Percentiles rank a stretch among this genome's conserved stretches.
Evolutionary conservation across 306 rosid species (phyloP).

Genomic region (Rosa persica): DNA sequence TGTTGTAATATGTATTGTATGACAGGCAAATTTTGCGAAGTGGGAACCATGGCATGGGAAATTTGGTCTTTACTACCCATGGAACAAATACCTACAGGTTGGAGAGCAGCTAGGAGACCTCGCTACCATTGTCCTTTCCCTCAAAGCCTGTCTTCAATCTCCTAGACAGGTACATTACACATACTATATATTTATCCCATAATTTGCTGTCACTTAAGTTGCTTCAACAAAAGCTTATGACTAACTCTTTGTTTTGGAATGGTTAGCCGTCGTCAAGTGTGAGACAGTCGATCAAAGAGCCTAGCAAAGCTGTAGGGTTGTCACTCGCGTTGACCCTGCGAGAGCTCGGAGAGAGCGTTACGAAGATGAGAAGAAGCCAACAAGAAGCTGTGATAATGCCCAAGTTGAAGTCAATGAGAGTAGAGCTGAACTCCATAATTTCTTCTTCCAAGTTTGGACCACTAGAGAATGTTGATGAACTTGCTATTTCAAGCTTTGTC

Average conservation of each 20-base stretch:
- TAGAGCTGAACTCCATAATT: constrained; percentile 39
- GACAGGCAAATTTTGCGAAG: constrained; percentile 81
- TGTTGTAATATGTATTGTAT: not conserved
- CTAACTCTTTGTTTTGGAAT: constrained; percentile 3
- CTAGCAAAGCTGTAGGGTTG: constrained; percentile 52
- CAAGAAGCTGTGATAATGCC: constrained; percentile 28
- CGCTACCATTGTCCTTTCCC: constrained; percentile 52
- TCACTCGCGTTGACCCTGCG: constrained; percentile 39
- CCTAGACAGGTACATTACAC: constrained; percentile 53
- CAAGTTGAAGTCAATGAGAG: constrained; percentile 50
- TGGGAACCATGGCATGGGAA: constrained; percentile 99
- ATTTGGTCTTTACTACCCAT: constrained; percentile 81
- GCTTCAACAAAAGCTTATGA: not conserved
- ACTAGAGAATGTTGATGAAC: constrained; percentile 37
- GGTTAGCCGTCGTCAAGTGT: constrained; percentile 34
- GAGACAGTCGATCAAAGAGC: constrained; percentile 36
- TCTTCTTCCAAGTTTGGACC: constrained; percentile 32
- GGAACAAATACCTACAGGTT: constrained; percentile 71
- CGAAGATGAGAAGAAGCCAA: constrained; percentile 53
- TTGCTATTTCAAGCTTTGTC: constrained; percentile 52
- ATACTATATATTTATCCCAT: not conserved
- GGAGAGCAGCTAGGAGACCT: constrained; percentile 71
- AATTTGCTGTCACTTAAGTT: not conserved
- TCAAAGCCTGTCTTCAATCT: constrained; percentile 51
- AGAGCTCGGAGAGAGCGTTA: constrained; percentile 72